Evolutionary conservation across 2,329 filamentous ascomycete species (phyloP), one percentile per base, ranked within the genome.

Genomic region (Ampelomyces quisqualis): DNA sequence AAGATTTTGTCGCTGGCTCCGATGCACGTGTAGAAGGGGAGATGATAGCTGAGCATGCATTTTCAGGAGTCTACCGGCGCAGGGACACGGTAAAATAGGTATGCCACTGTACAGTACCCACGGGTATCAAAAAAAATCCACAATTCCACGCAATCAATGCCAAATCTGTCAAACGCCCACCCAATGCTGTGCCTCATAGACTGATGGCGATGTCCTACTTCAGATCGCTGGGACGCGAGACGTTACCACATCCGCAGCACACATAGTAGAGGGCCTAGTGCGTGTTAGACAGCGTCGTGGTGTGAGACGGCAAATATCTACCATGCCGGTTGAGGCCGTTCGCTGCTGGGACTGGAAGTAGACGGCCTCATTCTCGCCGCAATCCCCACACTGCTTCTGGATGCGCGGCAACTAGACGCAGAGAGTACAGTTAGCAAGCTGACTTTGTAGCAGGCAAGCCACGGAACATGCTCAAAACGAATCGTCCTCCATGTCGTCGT

Each of bases 281-380:
- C 22, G 4, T 21, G 44, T 63, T 27, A 61, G 57, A 7, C 33
- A 24, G 15, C 14, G 22, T n/a, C 21, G 8, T 10, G 9, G 17
- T 6, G 7, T n/a, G 13, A 38, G 55, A n/a, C n/a, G n/a, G n/a
- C n/a, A n/a, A n/a, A n/a, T n/a, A n/a, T n/a, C 57, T 72, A 97
- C 93, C 93, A 98, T 98, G 74, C 93, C 93, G 30, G 93, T 98
- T 71, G 97, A 90, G 34, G 89, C 88, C 57, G 86, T 95, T 71
- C 93, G 86, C 75, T 97, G 90, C 69, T 98, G 93, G 48, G 90
- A 96, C 75, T 98, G 93, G 77, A 98, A 98, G 75, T 95, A 98
- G 45, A 98, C 94, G 31, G 90, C 90, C 73, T 97, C 90, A 57
- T 83, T 82, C 69, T 93, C 86, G 54, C 80, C 79, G 77, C 94